Base-by-base conservation (phyloP, 805 yeast genomes). In the Saccharomycopsis olivae region DNA sequence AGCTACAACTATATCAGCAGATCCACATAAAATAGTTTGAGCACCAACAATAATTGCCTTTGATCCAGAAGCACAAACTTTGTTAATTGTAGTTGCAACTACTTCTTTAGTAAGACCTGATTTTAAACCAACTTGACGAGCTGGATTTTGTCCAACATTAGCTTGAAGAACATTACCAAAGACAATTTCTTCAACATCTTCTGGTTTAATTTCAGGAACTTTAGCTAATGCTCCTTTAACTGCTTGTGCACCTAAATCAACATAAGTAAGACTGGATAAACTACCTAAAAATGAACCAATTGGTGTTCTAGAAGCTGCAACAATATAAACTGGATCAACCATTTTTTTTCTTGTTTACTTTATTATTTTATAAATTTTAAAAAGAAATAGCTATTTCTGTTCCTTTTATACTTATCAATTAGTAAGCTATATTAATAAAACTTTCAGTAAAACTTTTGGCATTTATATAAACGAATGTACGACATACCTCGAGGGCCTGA, bases 41-140 rank as follows among this genome's bases (percentile, higher is more conserved):
- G 96, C 87, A 47, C 84, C 98, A 45, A 83, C 62, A 53, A 88
- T 86, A 54, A 87, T 76, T 33, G 96, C 75, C 66, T 92, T 89
- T 75, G 88, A 65, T 52, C 96, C 97, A 10, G 95, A 83, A 31
- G 98, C 95, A 68, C 98, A 92, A 43, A 92, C 97, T 68, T 89
- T 89, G 74, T 92, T 92, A 51, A 89, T 72, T 29, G 96, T 82
- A 40, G 96, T 74, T 44, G 96, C 94, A 35, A 86, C 81, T 40
- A 85, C 77, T 46, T 74, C 66, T 49, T 80, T 76, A 37, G 85
- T 75, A 39, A 92, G 70, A 13, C 97, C 97, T 15, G 97, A 81
- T 55, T 78, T 80, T 50, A 89, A 29, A 13, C 95, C 96, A 42
- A 89, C 97, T 66, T 89, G 98, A 65, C 97, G 80, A 27, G 98